Evolutionary conservation across 2,329 filamentous ascomycete species (phyloP).

Genomic region (Metarhizium album): DNA sequence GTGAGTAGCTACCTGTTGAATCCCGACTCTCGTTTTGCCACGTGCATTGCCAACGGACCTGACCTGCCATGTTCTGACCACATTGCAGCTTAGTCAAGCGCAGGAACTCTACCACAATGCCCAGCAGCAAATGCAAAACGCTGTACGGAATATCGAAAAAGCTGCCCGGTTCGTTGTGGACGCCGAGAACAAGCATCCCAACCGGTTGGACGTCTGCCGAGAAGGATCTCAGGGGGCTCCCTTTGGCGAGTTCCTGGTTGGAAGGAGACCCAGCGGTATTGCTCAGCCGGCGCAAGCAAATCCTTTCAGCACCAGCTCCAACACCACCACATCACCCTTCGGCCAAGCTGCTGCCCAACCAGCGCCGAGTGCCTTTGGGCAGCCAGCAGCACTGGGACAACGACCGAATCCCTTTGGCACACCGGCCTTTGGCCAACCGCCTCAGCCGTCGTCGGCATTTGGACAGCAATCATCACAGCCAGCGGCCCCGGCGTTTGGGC

Average conservation of each 20-base stretch:
- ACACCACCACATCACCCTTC: constrained; percentile 18
- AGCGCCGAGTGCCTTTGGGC: constrained; percentile 27
- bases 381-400: constrained; percentile 22
- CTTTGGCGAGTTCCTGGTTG: constrained; percentile 33
- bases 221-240: constrained; percentile 32
- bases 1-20: constrained; percentile 23
- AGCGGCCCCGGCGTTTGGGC: constrained; percentile 29
- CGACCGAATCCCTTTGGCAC: constrained; percentile 25
- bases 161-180: constrained; percentile 61
- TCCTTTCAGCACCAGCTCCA: constrained; percentile 28
- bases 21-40: neutral
- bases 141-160: constrained; percentile 56
- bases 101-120: constrained; percentile 52
- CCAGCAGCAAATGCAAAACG: constrained; percentile 60
- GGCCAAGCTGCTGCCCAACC: constrained; percentile 15
- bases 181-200: constrained; percentile 61
- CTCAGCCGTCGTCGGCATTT: constrained; percentile 24
- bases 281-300: constrained; percentile 22
- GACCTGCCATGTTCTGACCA: constrained; percentile 4
- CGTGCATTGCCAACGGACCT: neutral
- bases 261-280: constrained; percentile 19
- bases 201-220: constrained; percentile 55
- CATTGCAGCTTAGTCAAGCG: constrained; percentile 45
- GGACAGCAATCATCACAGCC: constrained; percentile 28
- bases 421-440: constrained; percentile 24